These are phyloP conservation scores for Brassica hybrid DNA, from an alignment of 441 rosid genomes.

Conservation along the genomic window DNA sequence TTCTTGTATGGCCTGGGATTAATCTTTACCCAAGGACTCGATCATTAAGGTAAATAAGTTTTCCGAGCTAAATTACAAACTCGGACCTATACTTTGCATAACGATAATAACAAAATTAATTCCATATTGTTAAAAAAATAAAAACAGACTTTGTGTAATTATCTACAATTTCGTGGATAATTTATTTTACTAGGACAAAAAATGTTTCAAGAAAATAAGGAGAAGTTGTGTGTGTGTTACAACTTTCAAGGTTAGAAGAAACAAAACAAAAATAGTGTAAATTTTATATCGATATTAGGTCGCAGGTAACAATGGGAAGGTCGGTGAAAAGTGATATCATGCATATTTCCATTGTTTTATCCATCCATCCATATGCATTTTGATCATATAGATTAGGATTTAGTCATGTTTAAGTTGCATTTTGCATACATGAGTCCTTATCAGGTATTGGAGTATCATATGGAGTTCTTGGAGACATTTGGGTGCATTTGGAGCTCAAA, in stretches of 20 bases:
- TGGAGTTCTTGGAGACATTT: too few species aligned
- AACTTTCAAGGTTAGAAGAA: neutral
- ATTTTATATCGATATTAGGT: neutral
- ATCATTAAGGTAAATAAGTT: neutral
- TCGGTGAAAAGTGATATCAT: slow-evolving; percentile 38
- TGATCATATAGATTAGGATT: too few species aligned
- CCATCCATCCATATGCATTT: too few species aligned
- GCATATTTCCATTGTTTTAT: too few species aligned
- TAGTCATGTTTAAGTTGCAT: too few species aligned
- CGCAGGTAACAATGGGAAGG: slow-evolving; percentile 21
- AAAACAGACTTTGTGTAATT: neutral
- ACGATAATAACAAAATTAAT: neutral
- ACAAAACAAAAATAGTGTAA: neutral
- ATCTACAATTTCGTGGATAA: neutral
- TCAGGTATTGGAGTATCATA: too few species aligned
- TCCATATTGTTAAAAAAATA: neutral
- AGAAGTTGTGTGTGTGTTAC: neutral
- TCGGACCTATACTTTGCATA: neutral
- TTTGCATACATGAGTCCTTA: too few species aligned
- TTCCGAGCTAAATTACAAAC: neutral
- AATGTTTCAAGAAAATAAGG: neutral
- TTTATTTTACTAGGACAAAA: neutral
- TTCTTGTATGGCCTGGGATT: slow-evolving; percentile 1
- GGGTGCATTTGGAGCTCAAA: too few species aligned
- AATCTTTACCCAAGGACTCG: neutral